Evolutionary conservation across 768 basidiomycete genomes (phyloP).

Genomic region (Suillus spraguei): DNA sequence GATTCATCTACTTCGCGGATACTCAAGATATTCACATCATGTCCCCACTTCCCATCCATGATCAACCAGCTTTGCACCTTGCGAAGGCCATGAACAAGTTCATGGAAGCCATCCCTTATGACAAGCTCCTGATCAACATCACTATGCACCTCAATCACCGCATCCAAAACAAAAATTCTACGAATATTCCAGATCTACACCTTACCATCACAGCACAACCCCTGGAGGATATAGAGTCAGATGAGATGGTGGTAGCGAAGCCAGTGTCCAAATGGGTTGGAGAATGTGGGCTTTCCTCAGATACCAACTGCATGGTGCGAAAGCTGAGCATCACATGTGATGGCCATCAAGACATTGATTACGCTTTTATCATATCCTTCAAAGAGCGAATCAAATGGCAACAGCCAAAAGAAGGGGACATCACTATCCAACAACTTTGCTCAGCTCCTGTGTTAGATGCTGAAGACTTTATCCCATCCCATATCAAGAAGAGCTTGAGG

Average conservation of each 20-base stretch:
- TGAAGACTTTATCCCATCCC: not conserved
- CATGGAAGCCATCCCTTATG: not conserved
- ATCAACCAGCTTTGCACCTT: not conserved
- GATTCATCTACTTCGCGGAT: not conserved
- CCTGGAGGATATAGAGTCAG: not conserved
- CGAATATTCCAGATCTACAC: not conserved
- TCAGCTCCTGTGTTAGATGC: not conserved
- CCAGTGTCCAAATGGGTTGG: not conserved
- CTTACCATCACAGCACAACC: not conserved
- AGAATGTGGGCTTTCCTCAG: not conserved
- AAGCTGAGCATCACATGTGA: not conserved
- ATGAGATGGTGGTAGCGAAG: not conserved
- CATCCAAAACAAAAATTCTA: not conserved
- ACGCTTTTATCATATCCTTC: constrained; percentile 33
- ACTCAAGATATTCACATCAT: not conserved
- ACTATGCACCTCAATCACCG: not conserved
- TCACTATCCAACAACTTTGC: not conserved
- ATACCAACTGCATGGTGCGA: not conserved
- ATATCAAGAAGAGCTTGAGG: not conserved
- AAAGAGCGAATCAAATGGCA: not conserved
- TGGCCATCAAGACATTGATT: constrained; percentile 11
- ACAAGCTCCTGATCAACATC: not conserved
- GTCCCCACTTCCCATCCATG: not conserved
- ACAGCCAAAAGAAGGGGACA: not conserved
- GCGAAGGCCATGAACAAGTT: not conserved